Percentiles rank a stretch among this genome's conserved stretches.
Conservation (phyloP, 1,139 yeast genomes). For the Candida gigantensis region DNA sequence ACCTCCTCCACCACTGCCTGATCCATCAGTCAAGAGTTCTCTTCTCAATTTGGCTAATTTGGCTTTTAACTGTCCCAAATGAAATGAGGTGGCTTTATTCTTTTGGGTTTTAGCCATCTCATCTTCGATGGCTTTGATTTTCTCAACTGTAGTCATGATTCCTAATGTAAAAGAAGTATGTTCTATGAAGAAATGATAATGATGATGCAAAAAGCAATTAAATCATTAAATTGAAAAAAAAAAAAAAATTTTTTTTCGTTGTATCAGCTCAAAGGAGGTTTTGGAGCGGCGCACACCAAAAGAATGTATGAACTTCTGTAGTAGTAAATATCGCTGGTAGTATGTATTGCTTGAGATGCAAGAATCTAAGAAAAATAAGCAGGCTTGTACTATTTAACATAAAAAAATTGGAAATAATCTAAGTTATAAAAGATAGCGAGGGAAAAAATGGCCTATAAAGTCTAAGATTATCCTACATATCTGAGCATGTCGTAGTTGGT, state of each 20-base stretch:
- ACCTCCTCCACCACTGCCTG: conserved; percentile 69
- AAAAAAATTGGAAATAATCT: no score
- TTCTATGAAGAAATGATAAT: neutral
- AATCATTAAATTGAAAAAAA: neutral
- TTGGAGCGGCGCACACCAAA: no score
- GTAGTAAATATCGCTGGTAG: no score
- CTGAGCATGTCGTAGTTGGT: no score
- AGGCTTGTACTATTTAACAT: no score
- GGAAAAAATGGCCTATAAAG: no score
- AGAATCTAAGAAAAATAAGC: no score
- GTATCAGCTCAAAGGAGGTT: no score
- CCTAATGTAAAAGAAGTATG: conserved; percentile 1
- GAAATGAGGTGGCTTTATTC: conserved; percentile 94
- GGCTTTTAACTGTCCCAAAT: conserved; percentile 95
- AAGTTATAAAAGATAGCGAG: no score
- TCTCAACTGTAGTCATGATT: conserved; percentile 78
- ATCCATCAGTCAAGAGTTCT: conserved; percentile 79
- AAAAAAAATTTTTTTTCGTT: neutral
- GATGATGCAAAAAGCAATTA: neutral
- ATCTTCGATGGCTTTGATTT: conserved; percentile 89
- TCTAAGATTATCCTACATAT: no score
- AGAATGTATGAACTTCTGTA: no score
- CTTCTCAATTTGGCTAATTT: conserved; percentile 92
- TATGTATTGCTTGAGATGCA: no score
- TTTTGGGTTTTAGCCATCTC: conserved; percentile 96